These are phyloP conservation scores for Salix purpurea DNA, from an alignment of 345 rosid species.

Conservation along the genomic window DNA sequence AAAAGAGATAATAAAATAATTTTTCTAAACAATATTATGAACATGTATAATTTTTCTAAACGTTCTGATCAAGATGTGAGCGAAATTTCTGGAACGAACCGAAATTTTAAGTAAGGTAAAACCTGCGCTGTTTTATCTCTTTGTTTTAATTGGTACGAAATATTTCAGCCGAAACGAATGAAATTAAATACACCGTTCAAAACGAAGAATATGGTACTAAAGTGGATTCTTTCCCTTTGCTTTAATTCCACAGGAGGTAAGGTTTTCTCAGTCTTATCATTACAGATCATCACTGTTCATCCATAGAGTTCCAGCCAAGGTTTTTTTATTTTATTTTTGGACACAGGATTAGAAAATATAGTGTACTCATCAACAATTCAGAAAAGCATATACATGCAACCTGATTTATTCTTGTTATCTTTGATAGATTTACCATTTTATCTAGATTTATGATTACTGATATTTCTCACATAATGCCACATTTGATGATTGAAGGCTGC, in stretches of 20 bases:
- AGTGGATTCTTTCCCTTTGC: conserved; percentile 94
- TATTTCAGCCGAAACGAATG: fast-evolving
- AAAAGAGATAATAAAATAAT: no score
- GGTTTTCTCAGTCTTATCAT: neutral
- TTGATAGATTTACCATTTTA: neutral
- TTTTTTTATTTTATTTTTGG: no score
- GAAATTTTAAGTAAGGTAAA: no score
- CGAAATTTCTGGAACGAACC: conserved; percentile 35
- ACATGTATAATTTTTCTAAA: no score
- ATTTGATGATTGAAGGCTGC: conserved; percentile 83
- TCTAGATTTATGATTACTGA: neutral
- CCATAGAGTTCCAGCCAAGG: neutral
- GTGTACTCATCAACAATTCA: neutral
- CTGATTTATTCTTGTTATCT: neutral
- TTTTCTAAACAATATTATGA: no score
- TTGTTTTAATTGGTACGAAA: no score
- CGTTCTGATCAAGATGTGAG: no score
- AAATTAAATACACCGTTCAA: conserved; percentile 29
- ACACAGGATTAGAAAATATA: neutral
- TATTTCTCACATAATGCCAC: conserved; percentile 10
- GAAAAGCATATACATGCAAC: neutral
- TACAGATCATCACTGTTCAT: neutral
- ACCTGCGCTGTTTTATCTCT: fast-evolving
- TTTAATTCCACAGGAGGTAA: conserved; percentile 85
- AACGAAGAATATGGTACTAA: conserved; percentile 75